A percentile compares a stretch with the other conserved stretches of the same genome.
Conservation (phyloP, 208 protist genomes). For the Trichomonas tenax region DNA sequence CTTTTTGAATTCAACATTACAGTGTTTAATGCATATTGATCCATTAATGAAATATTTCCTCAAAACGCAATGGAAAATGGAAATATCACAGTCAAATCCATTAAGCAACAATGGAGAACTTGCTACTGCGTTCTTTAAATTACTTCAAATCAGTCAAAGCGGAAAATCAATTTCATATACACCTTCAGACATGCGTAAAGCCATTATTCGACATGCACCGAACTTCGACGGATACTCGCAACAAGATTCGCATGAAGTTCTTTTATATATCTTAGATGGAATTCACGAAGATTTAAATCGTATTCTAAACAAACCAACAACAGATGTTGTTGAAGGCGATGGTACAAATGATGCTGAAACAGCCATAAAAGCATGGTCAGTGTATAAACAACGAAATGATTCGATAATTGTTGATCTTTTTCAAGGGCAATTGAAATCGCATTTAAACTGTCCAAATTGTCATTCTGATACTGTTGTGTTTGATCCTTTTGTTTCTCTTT, state of each 20-base stretch:
- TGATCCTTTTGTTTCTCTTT: neutral
- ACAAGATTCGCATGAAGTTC: slow-evolving; percentile 42
- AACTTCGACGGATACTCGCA: slow-evolving; percentile 24
- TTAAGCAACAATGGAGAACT: slow-evolving; percentile 30
- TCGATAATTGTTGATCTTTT: neutral
- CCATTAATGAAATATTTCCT: neutral
- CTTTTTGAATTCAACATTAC: neutral
- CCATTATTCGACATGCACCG: neutral
- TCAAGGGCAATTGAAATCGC: neutral
- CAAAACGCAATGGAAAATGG: neutral
- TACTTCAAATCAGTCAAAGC: slow-evolving; percentile 20
- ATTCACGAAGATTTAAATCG: slow-evolving; percentile 68
- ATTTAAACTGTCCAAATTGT: neutral
- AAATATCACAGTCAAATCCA: slow-evolving; percentile 19
- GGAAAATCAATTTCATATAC: neutral
- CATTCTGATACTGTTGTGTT: neutral
- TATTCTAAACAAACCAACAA: slow-evolving; percentile 41
- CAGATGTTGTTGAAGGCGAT: neutral
- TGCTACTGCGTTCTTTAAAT: slow-evolving; percentile 23
- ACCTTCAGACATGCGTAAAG: slow-evolving; percentile 20
- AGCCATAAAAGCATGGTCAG: neutral
- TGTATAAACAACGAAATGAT: neutral
- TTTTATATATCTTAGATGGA: slow-evolving; percentile 59
- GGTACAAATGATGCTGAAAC: neutral
- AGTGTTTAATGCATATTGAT: slow-evolving; percentile 15